Base-by-base conservation (phyloP, 495 filamentous ascomycete genomes). In the Ascodesmis nigricans region DNA sequence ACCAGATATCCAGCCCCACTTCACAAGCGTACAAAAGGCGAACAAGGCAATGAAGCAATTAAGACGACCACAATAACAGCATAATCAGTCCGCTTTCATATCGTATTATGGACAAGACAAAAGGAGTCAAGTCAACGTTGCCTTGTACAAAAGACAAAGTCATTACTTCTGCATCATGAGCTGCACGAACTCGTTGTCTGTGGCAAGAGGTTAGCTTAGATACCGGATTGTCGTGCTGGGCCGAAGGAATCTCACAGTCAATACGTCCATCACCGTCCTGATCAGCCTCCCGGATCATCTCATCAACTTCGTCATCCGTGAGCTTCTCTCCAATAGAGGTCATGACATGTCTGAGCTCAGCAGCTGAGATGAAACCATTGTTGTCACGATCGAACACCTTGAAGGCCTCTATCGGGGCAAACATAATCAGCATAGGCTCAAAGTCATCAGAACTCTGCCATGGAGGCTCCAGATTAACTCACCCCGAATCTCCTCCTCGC, bases 161-260 rank as follows among this genome's bases (percentile, higher is more conserved):
- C n/a, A n/a, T n/a, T 78, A 95, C 66, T 97, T 97, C 72, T 97
- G 87, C 84, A 97, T 93, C 87, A 97, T 97, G 54, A 97, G 74
- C 65, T 97, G 87, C 48, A 97, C 87, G 56, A 97, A 97, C 64
- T 97, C 87, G 66, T 97, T 95, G 63, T 97, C 87, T 97, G 54
- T 24, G 21, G 13, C 5, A 15, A 10, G 35, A 22, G 1, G 49
- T 69, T 47, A 68, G 62, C 32, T 19, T 25, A 18, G 9, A 13
- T n/a, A n/a, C n/a, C n/a, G n/a, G n/a, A n/a, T n/a, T n/a, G n/a
- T n/a, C n/a, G n/a, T n/a, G n/a, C n/a, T 18, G 15, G 13, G 20
- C 22, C 14, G 6, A n/a, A 15, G 38, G 35, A 5, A 13, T 49
- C 64, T 25, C 59, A 97, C 87, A 97, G 60, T 97, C 87, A 53